Base-by-base conservation (phyloP, 2,329 filamentous ascomycete genomes). In the Fonsecaea pugnacius region DNA sequence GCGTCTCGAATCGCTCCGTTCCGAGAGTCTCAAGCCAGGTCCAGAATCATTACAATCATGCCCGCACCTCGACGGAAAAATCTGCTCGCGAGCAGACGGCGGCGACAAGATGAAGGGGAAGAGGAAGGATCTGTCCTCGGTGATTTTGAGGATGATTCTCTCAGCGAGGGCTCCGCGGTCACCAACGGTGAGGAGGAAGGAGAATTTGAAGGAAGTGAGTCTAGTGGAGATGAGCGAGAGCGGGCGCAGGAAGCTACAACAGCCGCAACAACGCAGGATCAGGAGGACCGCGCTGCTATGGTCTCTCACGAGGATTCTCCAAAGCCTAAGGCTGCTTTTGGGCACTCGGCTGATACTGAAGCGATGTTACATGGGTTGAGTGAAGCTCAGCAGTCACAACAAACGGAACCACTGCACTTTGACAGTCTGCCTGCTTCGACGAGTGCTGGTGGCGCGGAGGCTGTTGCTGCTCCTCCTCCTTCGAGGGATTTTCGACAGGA, bases 321-420 rank as follows among this genome's bases (percentile, higher is more conserved):
- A 50, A 58, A 51, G 27, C 7, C 32, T 12, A 58, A 63, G n/a
- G 60, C 35, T 51, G 24, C 27, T 4, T 65, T 64, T 55, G 56
- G 62, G 21, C 43, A 59, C 14, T 53, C 60, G 33, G 79, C 82
- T 46, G 86, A 88, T 72, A 87, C 85, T 2, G 81, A 86, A 69
- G 81, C 82, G 24, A 87, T 87, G 85, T 77, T 87, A 77, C 86
- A 86, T 64, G 85, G 85, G 27, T 72, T 87, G 52, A 82, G 79
- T 59, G 74, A 85, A 54, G 75, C 79, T 12, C 78, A 80, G 43
- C 74, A 76, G 21, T 66, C 69, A 12, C 76, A 76, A 30, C 74
- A 75, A 40, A 72, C 75, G 18, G 80, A 79, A 52, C 80, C 78
- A 56, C 75, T 86, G 46, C 80, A 85, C 67, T 85, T 85, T 67